Conservation (phyloP, 306 rosid species). For the Acacia melanoxylon region DNA sequence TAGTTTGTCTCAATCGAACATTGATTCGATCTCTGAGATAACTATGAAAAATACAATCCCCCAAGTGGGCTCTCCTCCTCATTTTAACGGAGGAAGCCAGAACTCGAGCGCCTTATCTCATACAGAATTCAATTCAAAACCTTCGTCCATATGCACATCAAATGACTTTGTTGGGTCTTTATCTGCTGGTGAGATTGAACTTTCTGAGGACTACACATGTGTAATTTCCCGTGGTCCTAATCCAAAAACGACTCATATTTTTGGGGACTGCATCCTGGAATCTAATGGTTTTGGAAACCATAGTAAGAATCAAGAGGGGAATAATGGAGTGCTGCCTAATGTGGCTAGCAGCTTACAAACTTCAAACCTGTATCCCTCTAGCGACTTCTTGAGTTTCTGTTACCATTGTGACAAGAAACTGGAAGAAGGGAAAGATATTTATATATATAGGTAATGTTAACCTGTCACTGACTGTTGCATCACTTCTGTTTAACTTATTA, state of each 20-base stretch:
- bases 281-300: conserved; percentile 40
- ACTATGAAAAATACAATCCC: conserved; percentile 38
- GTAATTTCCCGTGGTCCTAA: conserved; percentile 80
- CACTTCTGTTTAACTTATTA: neutral
- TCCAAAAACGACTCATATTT: conserved; percentile 81
- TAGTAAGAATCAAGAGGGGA: conserved; percentile 45
- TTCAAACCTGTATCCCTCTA: conserved; percentile 47
- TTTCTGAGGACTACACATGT: conserved; percentile 90
- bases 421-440: conserved; percentile 82
- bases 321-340: conserved; percentile 21
- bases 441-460: conserved; percentile 70
- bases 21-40: conserved; percentile 29
- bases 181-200: conserved; percentile 77
- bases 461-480: conserved; percentile 1
- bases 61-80: conserved; percentile 47
- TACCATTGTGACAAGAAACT: conserved; percentile 70
- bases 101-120: conserved; percentile 29
- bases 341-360: neutral
- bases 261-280: conserved; percentile 81
- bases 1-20: conserved; percentile 30
- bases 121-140: conserved; percentile 37
- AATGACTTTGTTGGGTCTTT: conserved; percentile 51
- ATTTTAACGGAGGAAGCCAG: conserved; percentile 50
- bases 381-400: conserved; percentile 73
- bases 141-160: conserved; percentile 43